Percentiles rank a stretch among this genome's conserved stretches.
phyloP scores from a whole-genome alignment of 2,329 filamentous ascomycete genomes.

The Escovopsis weberi region DNA sequence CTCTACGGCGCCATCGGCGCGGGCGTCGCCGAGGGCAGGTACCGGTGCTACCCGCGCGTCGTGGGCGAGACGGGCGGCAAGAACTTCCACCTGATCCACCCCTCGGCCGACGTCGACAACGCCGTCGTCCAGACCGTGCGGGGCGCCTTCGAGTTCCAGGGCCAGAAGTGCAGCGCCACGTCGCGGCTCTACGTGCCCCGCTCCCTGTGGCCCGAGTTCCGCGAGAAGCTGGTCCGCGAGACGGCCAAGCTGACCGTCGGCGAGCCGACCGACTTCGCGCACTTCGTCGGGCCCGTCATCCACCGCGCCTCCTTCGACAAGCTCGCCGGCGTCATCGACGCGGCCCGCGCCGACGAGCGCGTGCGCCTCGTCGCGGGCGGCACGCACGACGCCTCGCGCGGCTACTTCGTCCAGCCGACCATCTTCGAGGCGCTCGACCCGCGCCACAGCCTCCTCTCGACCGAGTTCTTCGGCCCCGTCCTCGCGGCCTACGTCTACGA shows the following conservation, averaged over 20 bases:
- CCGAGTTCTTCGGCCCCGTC: constrained; percentile 73
- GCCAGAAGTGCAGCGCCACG: constrained; percentile 81
- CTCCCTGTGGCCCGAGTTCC: constrained; percentile 59
- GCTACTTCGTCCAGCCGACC: constrained; percentile 75
- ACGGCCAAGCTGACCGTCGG: constrained; percentile 58
- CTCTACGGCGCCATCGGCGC: constrained; percentile 76
- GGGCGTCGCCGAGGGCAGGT: constrained; percentile 68
- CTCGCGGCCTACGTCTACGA: constrained; percentile 65
- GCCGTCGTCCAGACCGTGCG: constrained; percentile 72
- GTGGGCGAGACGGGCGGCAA: constrained; percentile 87
- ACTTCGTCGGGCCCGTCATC: constrained; percentile 82
- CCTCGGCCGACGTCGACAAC: constrained; percentile 61
- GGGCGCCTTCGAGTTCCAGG: constrained; percentile 81
- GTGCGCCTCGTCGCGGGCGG: constrained; percentile 64
- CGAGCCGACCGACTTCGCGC: constrained; percentile 50
- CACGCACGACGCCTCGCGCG: constrained; percentile 60
- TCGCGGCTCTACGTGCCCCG: constrained; percentile 66
- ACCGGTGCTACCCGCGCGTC: constrained; percentile 73
- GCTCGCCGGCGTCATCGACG: constrained; percentile 60
- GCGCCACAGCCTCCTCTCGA: constrained; percentile 56
- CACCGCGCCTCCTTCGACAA: constrained; percentile 72
- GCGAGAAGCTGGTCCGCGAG: constrained; percentile 51
- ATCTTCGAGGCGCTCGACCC: constrained; percentile 65
- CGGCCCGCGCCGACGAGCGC: constrained; percentile 59
- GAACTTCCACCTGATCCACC: constrained; percentile 81